phyloP scores from a whole-genome alignment of 2,329 filamentous ascomycete species.

The Didymella glomerata region DNA sequence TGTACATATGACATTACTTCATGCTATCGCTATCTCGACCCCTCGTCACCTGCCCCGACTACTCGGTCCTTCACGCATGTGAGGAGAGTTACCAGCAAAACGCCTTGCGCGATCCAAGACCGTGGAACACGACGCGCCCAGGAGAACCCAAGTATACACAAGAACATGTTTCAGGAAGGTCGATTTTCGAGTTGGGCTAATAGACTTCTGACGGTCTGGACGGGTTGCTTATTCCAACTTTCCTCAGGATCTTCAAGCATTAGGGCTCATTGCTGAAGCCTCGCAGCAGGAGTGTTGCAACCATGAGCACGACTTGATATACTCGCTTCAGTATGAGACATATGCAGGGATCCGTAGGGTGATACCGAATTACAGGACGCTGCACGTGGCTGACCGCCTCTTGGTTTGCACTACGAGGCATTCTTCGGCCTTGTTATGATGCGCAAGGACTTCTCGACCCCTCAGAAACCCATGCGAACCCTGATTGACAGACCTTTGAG shows the following conservation, averaged over 20 bases:
- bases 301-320: background rate
- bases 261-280: background rate
- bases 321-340: background rate
- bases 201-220: background rate
- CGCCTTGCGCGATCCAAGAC: background rate
- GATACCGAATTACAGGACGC: background rate
- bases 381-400: background rate
- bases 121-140: slow-evolving; percentile 6
- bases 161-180: background rate
- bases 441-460: background rate
- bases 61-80: slow-evolving; percentile 3
- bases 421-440: slow-evolving; percentile 2
- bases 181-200: background rate
- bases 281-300: background rate
- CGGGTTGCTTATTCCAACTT: background rate
- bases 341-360: background rate
- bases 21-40: background rate
- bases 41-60: background rate
- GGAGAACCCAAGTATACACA: background rate
- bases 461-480: background rate
- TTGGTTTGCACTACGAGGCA: background rate
- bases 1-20: slow-evolving; percentile 1
- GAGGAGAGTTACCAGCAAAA: background rate
- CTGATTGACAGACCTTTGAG: background rate
- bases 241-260: background rate